A percentile compares a stretch with the other conserved stretches of the same genome.
Conservation (phyloP, 257 asterid genomes). For the Solanum commersonii region DNA sequence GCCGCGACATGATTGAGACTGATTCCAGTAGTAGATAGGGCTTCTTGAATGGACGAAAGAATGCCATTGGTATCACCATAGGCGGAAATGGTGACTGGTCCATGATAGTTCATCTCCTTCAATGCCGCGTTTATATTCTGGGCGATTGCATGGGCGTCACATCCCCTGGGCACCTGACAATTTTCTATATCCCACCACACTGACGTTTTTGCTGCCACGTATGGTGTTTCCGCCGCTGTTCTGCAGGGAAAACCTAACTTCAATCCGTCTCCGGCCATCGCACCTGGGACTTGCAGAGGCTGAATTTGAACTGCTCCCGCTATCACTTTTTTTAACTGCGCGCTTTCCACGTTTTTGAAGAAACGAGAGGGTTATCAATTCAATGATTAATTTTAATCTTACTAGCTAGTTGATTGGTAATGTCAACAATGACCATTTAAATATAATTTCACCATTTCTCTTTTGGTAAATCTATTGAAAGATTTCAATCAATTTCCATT, state of each 20-base stretch:
- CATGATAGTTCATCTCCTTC: slow-evolving; percentile 57
- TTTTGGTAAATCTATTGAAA: no score
- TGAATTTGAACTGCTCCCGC: background rate
- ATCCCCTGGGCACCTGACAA: slow-evolving; percentile 65
- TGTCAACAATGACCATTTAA: background rate
- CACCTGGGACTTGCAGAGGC: background rate
- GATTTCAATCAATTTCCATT: no score
- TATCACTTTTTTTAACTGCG: no score
- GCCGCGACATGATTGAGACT: slow-evolving; percentile 80
- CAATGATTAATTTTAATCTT: no score
- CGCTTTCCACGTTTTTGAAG: background rate
- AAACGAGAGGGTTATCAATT: no score
- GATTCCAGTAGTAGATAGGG: slow-evolving; percentile 72
- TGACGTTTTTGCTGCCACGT: slow-evolving; percentile 56
- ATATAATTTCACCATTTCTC: background rate
- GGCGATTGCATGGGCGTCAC: slow-evolving; percentile 67
- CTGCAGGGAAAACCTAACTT: no score
- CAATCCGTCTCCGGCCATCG: background rate
- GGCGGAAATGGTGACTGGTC: slow-evolving; percentile 69
- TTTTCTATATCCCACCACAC: slow-evolving; percentile 98
- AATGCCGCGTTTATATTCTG: slow-evolving; percentile 74
- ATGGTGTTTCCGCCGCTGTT: slow-evolving; percentile 47
- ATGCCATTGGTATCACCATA: slow-evolving; percentile 66
- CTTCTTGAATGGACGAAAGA: slow-evolving; percentile 40
- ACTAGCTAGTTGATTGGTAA: background rate